These are phyloP conservation scores for Rhynchospora tenuis DNA, from an alignment of 176 grass and related monocot species.

Conservation along the genomic window DNA sequence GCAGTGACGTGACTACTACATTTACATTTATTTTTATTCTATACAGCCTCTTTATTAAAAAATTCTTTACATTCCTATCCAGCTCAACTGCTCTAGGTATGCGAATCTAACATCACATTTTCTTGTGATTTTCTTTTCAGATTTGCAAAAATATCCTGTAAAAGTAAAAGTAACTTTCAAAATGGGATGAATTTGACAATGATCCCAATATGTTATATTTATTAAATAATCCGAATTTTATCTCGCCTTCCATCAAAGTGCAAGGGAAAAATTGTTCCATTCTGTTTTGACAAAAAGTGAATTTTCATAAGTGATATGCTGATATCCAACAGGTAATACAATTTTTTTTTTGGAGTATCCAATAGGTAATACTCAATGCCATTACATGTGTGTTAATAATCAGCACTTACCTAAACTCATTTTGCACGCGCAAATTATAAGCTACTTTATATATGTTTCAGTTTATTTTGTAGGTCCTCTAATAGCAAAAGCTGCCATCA, in stretches of 20 bases:
- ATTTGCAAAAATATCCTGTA: background rate
- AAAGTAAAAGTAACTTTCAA: background rate
- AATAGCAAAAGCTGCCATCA: no score
- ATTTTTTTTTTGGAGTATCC: background rate
- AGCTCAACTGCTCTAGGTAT: background rate
- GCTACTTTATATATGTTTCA: background rate
- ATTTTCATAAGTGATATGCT: background rate
- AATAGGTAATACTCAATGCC: no score
- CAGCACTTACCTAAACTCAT: background rate
- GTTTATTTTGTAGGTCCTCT: background rate
- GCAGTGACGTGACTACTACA: background rate
- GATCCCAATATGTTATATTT: no score
- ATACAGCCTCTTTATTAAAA: background rate
- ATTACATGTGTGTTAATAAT: background rate
- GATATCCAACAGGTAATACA: background rate
- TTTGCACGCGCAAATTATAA: background rate
- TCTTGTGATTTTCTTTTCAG: background rate
- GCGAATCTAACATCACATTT: background rate
- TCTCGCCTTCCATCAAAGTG: background rate
- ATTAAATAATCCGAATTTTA: background rate
- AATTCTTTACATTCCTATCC: background rate
- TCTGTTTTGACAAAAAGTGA: background rate
- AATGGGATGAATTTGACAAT: background rate
- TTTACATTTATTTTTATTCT: background rate
- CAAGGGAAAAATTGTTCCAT: background rate